Base-by-base conservation (phyloP, 1,139 yeast genomes). In the Geotrichum carabidarum region DNA sequence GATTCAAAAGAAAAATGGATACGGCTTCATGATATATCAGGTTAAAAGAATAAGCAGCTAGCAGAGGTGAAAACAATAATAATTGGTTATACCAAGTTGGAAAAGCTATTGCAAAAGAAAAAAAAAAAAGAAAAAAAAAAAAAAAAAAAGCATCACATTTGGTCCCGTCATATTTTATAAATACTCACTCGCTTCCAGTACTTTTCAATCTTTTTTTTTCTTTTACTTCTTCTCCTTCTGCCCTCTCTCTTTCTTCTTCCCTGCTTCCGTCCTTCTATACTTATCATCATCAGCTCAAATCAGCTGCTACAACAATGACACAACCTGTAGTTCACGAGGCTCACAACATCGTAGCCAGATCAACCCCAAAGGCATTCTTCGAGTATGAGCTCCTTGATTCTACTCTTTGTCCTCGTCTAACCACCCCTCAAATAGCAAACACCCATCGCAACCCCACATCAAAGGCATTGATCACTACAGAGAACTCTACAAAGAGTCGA, bases 281-380 rank as follows among this genome's bases (percentile, higher is more conserved):
- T 18, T 2, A 8, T 17, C 17, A 32, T 32, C 35, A 49, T 43
- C 48, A 12, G 27, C 27, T 22, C 5, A 22, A 22, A 8, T 34
- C n/a, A 47, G 37, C 17, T n/a, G 15, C 15, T 27, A 8, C n/a
- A 6, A 52, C 35, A 37, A 54, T 51, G 54, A 44, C 51, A 37
- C 48, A 45, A 47, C 45, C 52, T 14, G 54, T 51, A 36, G 96
- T 88, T 55, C 94, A 86, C 68, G 96, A 89, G 74, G 95, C 96
- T 59, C 84, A 85, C 70, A 76, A 79, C 60, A 80, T 84, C 56
- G 69, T 70, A 57, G 77, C 82, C 49, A 82, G 82, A 66, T 78
- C 75, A 51, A 85, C 95, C 51, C 96, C 96, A 54, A 69, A 78
- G 64, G 87, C 83, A 63, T 89, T 88, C 73, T 86, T 74, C 69